A percentile compares a stretch with the other conserved stretches of the same genome.
phyloP scores from a whole-genome alignment of 116 monocot genomes.

The Phalaenopsis hybrid region DNA sequence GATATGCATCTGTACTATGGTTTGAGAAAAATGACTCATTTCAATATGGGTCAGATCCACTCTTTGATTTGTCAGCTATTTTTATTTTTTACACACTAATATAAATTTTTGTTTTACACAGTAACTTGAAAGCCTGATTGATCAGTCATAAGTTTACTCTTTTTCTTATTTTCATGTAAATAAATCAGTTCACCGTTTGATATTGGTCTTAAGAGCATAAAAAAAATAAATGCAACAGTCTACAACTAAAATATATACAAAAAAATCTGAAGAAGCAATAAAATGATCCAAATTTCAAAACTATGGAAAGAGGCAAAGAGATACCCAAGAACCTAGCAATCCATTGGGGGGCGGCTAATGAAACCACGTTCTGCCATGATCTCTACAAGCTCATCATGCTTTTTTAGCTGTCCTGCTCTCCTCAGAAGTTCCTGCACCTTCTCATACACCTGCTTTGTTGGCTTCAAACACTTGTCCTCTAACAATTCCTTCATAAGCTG shows the following conservation, averaged over 20 bases:
- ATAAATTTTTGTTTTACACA: no score
- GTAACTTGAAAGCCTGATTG: no score
- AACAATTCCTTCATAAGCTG: slow-evolving; percentile 76
- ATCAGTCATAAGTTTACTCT: background rate
- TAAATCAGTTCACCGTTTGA: background rate
- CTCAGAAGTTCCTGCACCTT: slow-evolving; percentile 49
- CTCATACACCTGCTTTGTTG: slow-evolving; percentile 27
- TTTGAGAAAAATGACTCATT: no score
- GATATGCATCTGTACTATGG: no score
- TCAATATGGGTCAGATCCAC: no score
- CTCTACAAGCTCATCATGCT: slow-evolving; percentile 65
- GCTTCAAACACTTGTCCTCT: slow-evolving; percentile 69
- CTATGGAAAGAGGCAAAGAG: background rate
- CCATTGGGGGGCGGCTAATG: slow-evolving; percentile 20
- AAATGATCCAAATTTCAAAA: background rate
- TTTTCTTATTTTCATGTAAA: background rate
- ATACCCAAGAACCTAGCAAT: slow-evolving; percentile 5
- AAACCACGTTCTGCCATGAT: slow-evolving; percentile 66
- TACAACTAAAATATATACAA: background rate
- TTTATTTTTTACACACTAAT: no score
- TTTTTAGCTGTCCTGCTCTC: slow-evolving; percentile 66
- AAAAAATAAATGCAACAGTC: background rate
- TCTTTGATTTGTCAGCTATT: no score
- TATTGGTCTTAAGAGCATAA: background rate
- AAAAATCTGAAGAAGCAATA: background rate